phyloP scores from a whole-genome alignment of 2,329 filamentous ascomycete species.

The Parafenestella ontariensis region DNA sequence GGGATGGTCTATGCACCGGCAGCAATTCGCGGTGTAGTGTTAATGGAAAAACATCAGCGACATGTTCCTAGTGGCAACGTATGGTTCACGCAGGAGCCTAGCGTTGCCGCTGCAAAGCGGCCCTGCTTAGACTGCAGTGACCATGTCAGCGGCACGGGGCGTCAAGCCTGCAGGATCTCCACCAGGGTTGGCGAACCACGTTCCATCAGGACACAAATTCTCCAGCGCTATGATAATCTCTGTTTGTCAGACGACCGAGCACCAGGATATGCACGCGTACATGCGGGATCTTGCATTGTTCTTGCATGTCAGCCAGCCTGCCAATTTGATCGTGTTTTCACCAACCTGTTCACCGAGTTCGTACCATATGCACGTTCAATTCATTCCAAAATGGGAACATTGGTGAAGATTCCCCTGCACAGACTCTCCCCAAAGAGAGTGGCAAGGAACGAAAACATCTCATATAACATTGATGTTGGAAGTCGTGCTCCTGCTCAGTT shows the following conservation, averaged over 20 bases:
- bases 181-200: background rate
- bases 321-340: background rate
- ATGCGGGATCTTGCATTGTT: background rate
- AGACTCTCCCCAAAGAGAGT: too few species aligned
- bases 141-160: constrained; percentile 5
- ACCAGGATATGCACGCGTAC: background rate
- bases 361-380: too few species aligned
- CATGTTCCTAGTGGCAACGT: too few species aligned
- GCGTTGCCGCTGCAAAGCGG: constrained; percentile 4
- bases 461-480: too few species aligned
- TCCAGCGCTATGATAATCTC: background rate
- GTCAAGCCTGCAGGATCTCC: background rate
- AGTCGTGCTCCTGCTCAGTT: background rate
- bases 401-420: too few species aligned
- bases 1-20: too few species aligned
- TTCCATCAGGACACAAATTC: background rate
- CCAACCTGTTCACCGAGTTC: background rate
- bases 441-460: too few species aligned
- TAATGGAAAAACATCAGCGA: too few species aligned
- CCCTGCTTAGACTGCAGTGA: background rate
- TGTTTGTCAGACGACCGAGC: background rate
- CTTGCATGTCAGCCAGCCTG: background rate
- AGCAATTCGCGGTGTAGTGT: too few species aligned
- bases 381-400: too few species aligned
- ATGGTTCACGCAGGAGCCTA: background rate